Base-by-base conservation (phyloP, 805 yeast genomes). In the Yueomyces sp. region DNA sequence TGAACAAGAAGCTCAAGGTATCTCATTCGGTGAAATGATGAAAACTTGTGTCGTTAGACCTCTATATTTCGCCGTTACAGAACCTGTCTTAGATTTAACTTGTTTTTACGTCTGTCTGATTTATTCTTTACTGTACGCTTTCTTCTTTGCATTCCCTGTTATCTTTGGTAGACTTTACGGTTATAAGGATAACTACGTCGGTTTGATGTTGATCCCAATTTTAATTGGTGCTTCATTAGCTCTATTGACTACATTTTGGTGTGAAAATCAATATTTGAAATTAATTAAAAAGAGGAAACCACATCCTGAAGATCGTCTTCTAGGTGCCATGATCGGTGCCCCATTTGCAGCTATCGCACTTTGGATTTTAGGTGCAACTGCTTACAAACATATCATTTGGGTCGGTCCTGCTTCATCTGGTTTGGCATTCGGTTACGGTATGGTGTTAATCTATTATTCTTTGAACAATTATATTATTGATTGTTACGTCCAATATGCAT, bases 141-240 rank as follows among this genome's bases (percentile, higher is more conserved):
- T 87, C 69, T 87, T 87, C 77, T 87, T 86, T 66, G 96, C 96
- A 0, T 87, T 83, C 65, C 96, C 96, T 4, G 94, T 81, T 43
- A 85, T 87, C 42, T 87, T 87, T 61, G 73, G 71, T 44, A 82
- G 79, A 44, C 70, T 86, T 43, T 84, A 87, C 56, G 85, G 79
- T 40, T 86, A 70, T 63, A 70, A 79, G 51, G 94, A 85, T 61
- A 84, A 85, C 53, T 69, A 70, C 42, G 77, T 83, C 51, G 96
- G 96, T 34, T 66, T 87, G 52, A 85, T 88, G 94, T 73, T 84
- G 52, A 81, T 87, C 54, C 95, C 96, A 28, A 87, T 87, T 55
- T 66, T 87, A 49, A 85, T 87, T 46, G 96, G 96, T 50, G 95
- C 95, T 1, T 62, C 67, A 12, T 62, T 78, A 38, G 94, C 95